Percentiles rank a stretch among this genome's conserved stretches.
phyloP scores from a whole-genome alignment of 495 filamentous ascomycete genomes.

The Aspergillus haitiensis region DNA sequence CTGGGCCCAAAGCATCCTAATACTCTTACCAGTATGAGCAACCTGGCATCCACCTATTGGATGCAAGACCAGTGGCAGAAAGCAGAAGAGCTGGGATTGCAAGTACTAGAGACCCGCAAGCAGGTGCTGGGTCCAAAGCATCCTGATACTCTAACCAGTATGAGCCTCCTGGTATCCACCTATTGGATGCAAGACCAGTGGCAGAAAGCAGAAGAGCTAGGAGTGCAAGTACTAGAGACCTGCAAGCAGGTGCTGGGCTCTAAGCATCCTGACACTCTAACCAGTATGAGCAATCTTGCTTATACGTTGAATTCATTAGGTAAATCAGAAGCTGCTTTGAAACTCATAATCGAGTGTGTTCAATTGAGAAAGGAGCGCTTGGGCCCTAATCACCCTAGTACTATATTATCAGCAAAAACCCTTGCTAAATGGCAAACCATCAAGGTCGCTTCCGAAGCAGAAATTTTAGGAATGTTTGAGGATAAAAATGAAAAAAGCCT shows the following conservation, averaged over 20 bases:
- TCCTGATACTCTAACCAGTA: constrained; percentile 25
- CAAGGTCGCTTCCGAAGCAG: too few relatives aligned
- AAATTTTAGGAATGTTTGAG: too few relatives aligned
- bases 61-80: constrained; percentile 37
- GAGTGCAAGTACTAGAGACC: constrained; percentile 25
- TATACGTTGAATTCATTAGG: not conserved
- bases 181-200: constrained; percentile 26
- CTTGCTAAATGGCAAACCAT: too few relatives aligned
- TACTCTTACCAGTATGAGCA: constrained; percentile 32
- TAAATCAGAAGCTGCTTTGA: too few relatives aligned
- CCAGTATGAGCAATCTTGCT: not conserved
- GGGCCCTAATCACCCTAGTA: constrained; percentile 1
- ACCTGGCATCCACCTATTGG: constrained; percentile 26
- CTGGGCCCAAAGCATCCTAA: constrained; percentile 25
- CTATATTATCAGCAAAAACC: not conserved
- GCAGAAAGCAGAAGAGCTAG: constrained; percentile 33
- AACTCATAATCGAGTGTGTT: not conserved
- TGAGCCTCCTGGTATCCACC: constrained; percentile 37
- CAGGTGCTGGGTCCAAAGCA: constrained; percentile 12
- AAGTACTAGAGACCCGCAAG: constrained; percentile 25
- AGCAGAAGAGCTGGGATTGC: constrained; percentile 31
- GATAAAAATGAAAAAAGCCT: too few relatives aligned
- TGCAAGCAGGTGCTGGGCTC: constrained; percentile 21
- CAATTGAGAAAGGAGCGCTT: not conserved
- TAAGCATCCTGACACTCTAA: constrained; percentile 28